Percentiles rank a stretch among this genome's conserved stretches.
phyloP scores from a whole-genome alignment of 1,284 basidiomycete genomes.

The Phylloboletellus chloephorus region DNA sequence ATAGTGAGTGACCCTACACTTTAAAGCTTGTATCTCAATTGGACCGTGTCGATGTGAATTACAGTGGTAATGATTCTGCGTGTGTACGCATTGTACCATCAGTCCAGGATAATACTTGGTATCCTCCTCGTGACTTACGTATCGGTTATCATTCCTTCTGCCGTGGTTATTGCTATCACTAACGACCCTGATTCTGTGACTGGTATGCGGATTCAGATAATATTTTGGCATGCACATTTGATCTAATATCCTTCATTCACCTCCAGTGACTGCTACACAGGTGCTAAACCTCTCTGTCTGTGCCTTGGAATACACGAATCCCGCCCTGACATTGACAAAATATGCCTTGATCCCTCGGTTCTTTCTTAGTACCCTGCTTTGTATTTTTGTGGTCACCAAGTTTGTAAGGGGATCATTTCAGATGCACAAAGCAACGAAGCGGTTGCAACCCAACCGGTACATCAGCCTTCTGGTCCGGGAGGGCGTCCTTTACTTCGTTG shows the following conservation, averaged over 20 bases:
- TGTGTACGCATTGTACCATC: slow-evolving; percentile 10
- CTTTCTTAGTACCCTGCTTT: slow-evolving; percentile 2
- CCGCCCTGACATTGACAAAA: not conserved
- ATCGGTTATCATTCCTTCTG: not conserved
- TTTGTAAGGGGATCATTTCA: slow-evolving; percentile 4
- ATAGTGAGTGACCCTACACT: slow-evolving; percentile 12
- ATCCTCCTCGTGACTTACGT: slow-evolving; percentile 6
- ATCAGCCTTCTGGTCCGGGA: slow-evolving; percentile 5
- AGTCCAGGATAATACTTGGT: slow-evolving; percentile 2
- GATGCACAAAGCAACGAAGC: not conserved
- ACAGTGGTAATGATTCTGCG: slow-evolving; percentile 12
- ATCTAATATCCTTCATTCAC: slow-evolving; percentile 10
- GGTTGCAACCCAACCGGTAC: slow-evolving; percentile 11
- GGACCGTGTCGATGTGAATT: not conserved
- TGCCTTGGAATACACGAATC: no score
- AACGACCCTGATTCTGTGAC: not conserved
- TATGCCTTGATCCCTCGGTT: not conserved
- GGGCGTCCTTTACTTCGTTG: slow-evolving; percentile 12
- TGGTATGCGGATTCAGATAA: not conserved
- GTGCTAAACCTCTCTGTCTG: not conserved
- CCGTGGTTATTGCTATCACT: not conserved
- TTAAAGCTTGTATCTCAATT: no score
- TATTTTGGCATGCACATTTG: no score
- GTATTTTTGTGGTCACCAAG: slow-evolving; percentile 4
- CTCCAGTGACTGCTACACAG: slow-evolving; percentile 7